Percentiles rank a stretch among this genome's conserved stretches.
Evolutionary conservation across 2,329 filamentous ascomycete genomes (phyloP).

Genomic region (Fusarium sp.): DNA sequence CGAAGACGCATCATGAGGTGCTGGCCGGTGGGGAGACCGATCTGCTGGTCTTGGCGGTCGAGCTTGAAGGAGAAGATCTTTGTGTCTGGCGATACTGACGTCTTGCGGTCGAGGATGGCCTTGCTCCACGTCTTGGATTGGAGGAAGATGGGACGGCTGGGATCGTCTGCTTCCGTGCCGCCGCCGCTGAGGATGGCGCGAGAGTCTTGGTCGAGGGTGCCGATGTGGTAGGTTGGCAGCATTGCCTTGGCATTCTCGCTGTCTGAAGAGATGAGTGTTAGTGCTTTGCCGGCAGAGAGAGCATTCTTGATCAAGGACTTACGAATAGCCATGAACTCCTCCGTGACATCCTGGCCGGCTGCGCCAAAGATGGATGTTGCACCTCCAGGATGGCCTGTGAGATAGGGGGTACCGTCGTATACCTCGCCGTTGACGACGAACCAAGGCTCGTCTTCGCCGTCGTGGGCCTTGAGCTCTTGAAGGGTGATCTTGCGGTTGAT

Average conservation of each 20-base stretch:
- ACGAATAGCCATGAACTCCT: conserved; percentile 94
- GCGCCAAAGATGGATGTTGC: conserved; percentile 84
- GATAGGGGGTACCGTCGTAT: conserved; percentile 83
- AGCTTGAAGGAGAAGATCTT: conserved; percentile 84
- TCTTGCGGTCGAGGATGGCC: conserved; percentile 73
- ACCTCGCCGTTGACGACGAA: conserved; percentile 90
- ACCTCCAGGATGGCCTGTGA: conserved; percentile 86
- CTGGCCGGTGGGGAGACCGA: conserved; percentile 85
- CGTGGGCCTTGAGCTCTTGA: conserved; percentile 76
- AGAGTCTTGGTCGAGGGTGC: conserved; percentile 72
- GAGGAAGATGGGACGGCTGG: conserved; percentile 71
- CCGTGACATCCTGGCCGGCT: conserved; percentile 82
- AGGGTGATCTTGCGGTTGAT: conserved; percentile 71
- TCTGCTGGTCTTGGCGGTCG: conserved; percentile 71
- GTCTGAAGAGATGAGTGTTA: conserved; percentile 62
- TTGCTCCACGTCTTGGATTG: conserved; percentile 77
- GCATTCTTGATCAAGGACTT: conserved; percentile 51
- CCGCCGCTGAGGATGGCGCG: conserved; percentile 61
- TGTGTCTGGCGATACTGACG: conserved; percentile 77
- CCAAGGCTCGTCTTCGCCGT: conserved; percentile 74
- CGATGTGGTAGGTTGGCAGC: conserved; percentile 88
- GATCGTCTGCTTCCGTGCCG: conserved; percentile 48
- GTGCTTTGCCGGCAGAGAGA: not conserved
- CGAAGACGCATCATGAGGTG: conserved; percentile 85
- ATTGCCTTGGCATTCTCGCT: conserved; percentile 91